Evolutionary conservation across 2,329 filamentous ascomycete species (phyloP).

Genomic region (Fusarium longipes): DNA sequence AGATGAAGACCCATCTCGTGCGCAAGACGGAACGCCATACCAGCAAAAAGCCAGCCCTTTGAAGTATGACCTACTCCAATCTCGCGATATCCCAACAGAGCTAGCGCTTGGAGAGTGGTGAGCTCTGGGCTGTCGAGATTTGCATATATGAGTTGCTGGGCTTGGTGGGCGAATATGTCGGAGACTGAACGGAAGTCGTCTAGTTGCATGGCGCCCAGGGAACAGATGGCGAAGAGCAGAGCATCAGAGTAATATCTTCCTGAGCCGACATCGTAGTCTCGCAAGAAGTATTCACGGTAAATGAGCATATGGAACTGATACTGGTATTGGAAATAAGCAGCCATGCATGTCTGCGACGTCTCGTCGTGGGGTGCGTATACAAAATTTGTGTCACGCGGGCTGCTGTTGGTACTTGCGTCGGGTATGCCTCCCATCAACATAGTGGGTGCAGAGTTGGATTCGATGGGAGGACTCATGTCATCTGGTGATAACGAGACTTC

Average conservation of each 20-base stretch:
- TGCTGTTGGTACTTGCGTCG: constrained; percentile 31
- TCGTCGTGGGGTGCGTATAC: constrained; percentile 58
- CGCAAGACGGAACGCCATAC: constrained; percentile 63
- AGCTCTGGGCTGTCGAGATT: constrained; percentile 60
- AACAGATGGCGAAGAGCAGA: constrained; percentile 61
- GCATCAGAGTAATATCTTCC: constrained; percentile 63
- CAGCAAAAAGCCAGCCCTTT: constrained; percentile 64
- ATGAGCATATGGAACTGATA: constrained; percentile 63
- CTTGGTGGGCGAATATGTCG: constrained; percentile 58
- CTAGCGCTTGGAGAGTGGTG: constrained; percentile 59
- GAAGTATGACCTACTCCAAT: constrained; percentile 61
- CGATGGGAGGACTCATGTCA: constrained; percentile 23
- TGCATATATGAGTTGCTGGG: constrained; percentile 58
- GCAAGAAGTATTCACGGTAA: constrained; percentile 62
- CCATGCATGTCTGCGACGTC: constrained; percentile 58
- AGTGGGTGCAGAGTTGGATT: constrained; percentile 22
- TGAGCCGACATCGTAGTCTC: constrained; percentile 59
- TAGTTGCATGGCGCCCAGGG: constrained; percentile 60
- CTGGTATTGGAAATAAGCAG: constrained; percentile 59
- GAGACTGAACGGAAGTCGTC: constrained; percentile 55
- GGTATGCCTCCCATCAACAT: constrained; percentile 18
- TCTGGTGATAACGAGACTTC: constrained; percentile 41
- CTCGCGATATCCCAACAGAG: constrained; percentile 59
- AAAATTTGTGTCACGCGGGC: constrained; percentile 44
- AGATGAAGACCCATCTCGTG: constrained; percentile 65